Evolutionary conservation across 2,329 filamentous ascomycete species (phyloP), one percentile per base, ranked within the genome.

Genomic region (Fulvia fulva): DNA sequence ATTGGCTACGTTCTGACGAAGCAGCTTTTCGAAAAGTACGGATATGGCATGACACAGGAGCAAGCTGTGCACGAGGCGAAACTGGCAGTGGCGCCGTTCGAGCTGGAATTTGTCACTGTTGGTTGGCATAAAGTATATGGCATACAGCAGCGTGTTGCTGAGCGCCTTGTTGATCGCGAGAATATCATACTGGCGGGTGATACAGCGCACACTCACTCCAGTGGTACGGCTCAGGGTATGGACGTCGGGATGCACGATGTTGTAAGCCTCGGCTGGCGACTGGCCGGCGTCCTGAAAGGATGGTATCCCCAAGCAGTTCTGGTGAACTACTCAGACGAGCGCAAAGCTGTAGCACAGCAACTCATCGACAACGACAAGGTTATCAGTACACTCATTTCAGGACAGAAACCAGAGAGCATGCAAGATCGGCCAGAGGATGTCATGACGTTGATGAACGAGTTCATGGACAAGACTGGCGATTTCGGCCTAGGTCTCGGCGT

Each of bases 1-100:
- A 81, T 84, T 43, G 82, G 81, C 3, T 84, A 78, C 60, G 79
- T 79, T 0, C 78, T 81, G 62, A 81, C 75, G 2, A 71, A 76
- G 0, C 76, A 76, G 50, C 66, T 74, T 7, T 67, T 70, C 56
- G 72, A 70, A 51, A 64, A 71, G 12, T 76, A 75, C 58, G 55
- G 67, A 6, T 66, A 68, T 11, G 49, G 41, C 8, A 71, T 76
- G 49, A 66, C 73, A 41, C 66, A 73, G 49, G 73, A 71, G 16
- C 72, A 73, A 9, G 74, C 74, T 5, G 66, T 75, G 9, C 65
- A 70, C 21, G 74, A 77, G 59, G 75, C 75, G 4, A 72, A 75
- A 30, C 68, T 71, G 3, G 71, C 73, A 2, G 70, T 76, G 5
- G 70, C 73, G 59, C 76, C 75, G 0, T 78, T 77, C 57, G 68